A percentile compares a stretch with the other conserved stretches of the same genome.
Conservation (phyloP, 2,329 filamentous ascomycete species). For the Paecilomyces niveus region DNA sequence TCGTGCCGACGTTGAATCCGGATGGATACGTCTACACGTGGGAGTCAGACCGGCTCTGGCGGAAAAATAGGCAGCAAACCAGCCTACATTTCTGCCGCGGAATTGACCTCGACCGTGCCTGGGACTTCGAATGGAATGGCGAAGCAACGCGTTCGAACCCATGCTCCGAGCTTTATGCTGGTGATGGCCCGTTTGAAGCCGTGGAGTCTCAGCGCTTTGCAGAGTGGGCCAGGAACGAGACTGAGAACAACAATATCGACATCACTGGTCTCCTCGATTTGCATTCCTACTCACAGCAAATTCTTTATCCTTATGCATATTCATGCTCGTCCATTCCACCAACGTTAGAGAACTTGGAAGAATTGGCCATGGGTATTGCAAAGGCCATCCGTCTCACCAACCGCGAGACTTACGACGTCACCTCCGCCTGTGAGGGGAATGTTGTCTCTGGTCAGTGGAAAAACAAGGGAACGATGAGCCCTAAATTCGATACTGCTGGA, state of each 20-base stretch:
- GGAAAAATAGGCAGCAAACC: slow-evolving; percentile 81
- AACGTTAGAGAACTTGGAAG: slow-evolving; percentile 83
- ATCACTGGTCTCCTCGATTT: slow-evolving; percentile 85
- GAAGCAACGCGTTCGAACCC: slow-evolving; percentile 63
- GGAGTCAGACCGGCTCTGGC: slow-evolving; percentile 86
- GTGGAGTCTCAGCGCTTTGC: slow-evolving; percentile 69
- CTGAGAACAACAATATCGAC: slow-evolving; percentile 59
- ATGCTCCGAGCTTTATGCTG: slow-evolving; percentile 86
- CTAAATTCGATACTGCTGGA: slow-evolving; percentile 65
- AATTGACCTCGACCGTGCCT: slow-evolving; percentile 81
- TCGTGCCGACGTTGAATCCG: slow-evolving; percentile 83
- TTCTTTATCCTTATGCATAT: slow-evolving; percentile 87
- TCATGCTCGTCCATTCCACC: slow-evolving; percentile 72
- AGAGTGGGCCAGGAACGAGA: slow-evolving; percentile 77
- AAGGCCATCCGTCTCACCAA: slow-evolving; percentile 81
- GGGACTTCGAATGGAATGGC: slow-evolving; percentile 77
- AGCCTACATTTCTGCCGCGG: slow-evolving; percentile 76
- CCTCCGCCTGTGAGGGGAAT: slow-evolving; percentile 80
- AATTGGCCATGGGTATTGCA: slow-evolving; percentile 77
- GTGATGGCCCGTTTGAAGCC: slow-evolving; percentile 74
- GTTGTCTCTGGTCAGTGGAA: slow-evolving; percentile 35
- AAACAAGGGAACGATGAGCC: slow-evolving; percentile 27
- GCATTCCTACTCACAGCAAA: slow-evolving; percentile 91
- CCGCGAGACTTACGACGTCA: slow-evolving; percentile 68
- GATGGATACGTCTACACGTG: slow-evolving; percentile 94